Base-by-base conservation (phyloP, 768 basidiomycete genomes). In the Rubroboletus satanas region DNA sequence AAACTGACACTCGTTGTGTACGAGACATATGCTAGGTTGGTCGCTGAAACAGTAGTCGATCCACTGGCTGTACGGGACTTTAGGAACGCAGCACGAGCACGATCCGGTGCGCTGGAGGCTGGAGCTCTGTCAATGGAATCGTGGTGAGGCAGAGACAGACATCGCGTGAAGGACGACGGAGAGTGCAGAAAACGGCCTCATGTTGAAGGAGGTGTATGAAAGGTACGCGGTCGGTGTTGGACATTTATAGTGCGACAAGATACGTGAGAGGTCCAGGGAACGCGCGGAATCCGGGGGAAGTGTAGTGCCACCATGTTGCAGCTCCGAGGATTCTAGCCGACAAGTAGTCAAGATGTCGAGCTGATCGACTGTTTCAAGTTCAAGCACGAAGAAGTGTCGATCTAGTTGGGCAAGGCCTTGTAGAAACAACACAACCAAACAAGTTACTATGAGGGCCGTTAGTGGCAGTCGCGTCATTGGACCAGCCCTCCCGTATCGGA, bases 1-100 rank as follows among this genome's bases (percentile, higher is more conserved):
- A 72, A 62, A 15, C 64, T 67, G 15, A 71, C 62, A 3, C 56
- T 57, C 0, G 60, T 52, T 8, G 60, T 61, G 51, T 67, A 72
- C 45, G 46, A 55, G 8, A 31, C 17, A 9, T 62, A 61, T 23
- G 10, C 56, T 9, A 58, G 14, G 45, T 58, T 63, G 18, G 56
- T 60, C 6, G 53, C 57, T 0, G 59, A 59, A 15, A 64, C 51
- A 5, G 60, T 62, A 31, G n/a, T 49, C n/a, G 57, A 39, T n/a
- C 56, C 60, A 38, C 36, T 10, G 11, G 29, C 7, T 18, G 31
- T n/a, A 31, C 47, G 39, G 17, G 17, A 31, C 52, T 59, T 54
- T 6, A 65, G 33, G 23, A 50, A 33, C 4, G 50, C 45, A 2
- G 58, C 59, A 47, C 65, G 59, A 45, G 56, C 51, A 26, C 15